These are phyloP conservation scores for Crithidia bombi DNA, from an alignment of 208 protist species.

Conservation along the genomic window DNA sequence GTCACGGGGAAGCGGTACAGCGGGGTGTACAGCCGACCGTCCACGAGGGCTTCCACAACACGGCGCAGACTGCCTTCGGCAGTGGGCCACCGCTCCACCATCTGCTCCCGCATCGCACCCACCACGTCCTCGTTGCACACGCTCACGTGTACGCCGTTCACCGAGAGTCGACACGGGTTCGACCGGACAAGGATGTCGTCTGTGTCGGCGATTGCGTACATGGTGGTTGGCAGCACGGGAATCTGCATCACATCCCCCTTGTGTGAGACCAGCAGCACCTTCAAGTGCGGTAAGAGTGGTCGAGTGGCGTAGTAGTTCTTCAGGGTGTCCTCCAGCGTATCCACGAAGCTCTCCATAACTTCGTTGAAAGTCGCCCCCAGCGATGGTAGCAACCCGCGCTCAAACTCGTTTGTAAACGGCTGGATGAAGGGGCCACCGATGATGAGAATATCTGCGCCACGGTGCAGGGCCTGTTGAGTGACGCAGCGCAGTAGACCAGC, in stretches of 20 bases:
- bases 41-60: constrained; percentile 72
- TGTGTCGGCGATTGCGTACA: constrained; percentile 75
- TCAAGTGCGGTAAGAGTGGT: constrained; percentile 44
- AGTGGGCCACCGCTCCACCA: constrained; percentile 79
- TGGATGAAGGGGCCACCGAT: constrained; percentile 83
- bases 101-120: constrained; percentile 64
- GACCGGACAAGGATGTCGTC: constrained; percentile 71
- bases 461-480: constrained; percentile 59
- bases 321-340: constrained; percentile 71
- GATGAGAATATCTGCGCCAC: constrained; percentile 80
- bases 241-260: constrained; percentile 80
- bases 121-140: constrained; percentile 87
- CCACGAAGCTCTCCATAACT: constrained; percentile 59
- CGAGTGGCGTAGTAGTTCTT: constrained; percentile 57
- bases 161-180: constrained; percentile 79
- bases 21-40: constrained; percentile 75
- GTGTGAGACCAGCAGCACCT: constrained; percentile 79
- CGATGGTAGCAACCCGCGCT: constrained; percentile 51
- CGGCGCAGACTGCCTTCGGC: constrained; percentile 81
- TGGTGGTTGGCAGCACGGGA: constrained; percentile 77
- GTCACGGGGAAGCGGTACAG: constrained; percentile 58
- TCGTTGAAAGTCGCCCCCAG: constrained; percentile 70
- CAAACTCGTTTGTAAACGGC: constrained; percentile 62
- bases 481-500: constrained; percentile 53
- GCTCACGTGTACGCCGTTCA: constrained; percentile 86